Evolutionary conservation across 1,139 yeast species (phyloP).

Genomic region (Candida anutae): DNA sequence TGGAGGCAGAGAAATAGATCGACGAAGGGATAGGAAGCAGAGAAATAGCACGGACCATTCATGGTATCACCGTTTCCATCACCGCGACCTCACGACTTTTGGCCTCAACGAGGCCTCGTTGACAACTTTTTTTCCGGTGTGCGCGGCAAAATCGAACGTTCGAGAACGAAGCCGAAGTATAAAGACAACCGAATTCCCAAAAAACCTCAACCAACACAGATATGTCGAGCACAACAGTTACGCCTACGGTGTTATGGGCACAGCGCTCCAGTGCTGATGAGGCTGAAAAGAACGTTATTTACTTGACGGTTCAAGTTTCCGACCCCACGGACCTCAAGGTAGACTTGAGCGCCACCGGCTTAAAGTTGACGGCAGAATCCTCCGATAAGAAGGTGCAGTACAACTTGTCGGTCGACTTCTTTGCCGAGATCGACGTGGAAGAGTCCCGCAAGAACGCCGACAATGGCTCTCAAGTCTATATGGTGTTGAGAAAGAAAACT

Average conservation of each 20-base stretch:
- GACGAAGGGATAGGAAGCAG: too few relatives aligned
- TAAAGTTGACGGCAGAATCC: slow-evolving; percentile 54
- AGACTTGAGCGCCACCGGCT: slow-evolving; percentile 49
- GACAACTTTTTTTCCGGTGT: background rate
- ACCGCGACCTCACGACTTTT: too few relatives aligned
- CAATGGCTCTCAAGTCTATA: slow-evolving; percentile 61
- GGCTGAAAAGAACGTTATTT: slow-evolving; percentile 64
- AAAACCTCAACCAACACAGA: background rate
- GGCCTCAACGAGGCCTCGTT: too few relatives aligned
- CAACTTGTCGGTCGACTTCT: slow-evolving; percentile 61
- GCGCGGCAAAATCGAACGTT: slow-evolving; percentile 1
- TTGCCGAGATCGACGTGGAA: slow-evolving; percentile 61
- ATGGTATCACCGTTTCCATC: too few relatives aligned
- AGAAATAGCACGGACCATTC: too few relatives aligned
- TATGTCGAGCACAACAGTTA: slow-evolving; percentile 7
- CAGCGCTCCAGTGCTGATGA: slow-evolving; percentile 80
- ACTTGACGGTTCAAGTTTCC: slow-evolving; percentile 64
- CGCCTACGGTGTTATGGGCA: slow-evolving; percentile 72
- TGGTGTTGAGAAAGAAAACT: slow-evolving; percentile 65
- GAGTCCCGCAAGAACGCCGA: slow-evolving; percentile 53
- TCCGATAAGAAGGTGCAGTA: slow-evolving; percentile 40
- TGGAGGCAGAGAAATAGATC: too few relatives aligned
- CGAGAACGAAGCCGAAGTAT: slow-evolving; percentile 1
- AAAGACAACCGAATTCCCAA: background rate
- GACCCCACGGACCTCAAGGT: slow-evolving; percentile 63